Base-by-base conservation (phyloP, 148 eudicot species). In the Cornus florida region DNA sequence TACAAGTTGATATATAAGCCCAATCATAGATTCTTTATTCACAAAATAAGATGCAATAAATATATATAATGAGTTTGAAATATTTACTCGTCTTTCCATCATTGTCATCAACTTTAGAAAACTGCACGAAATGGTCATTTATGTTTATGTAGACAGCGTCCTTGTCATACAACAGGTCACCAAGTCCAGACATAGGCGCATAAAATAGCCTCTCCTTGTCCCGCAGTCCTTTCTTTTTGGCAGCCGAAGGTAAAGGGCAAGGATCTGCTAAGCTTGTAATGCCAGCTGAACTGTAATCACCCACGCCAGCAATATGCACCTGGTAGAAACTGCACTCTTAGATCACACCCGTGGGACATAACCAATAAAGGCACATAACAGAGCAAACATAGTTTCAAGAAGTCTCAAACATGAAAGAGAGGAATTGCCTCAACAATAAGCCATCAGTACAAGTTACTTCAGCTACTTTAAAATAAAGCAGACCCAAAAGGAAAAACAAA, bases 301-400 rank as follows among this genome's bases (percentile, higher is more conserved):
- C 99, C 35, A 93, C 99, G 62, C 99, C 99, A 79, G 99, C 99
- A 86, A 96, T 87, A 82, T 96, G 99, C 70, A 91, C 92, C 98
- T 95, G 86, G 67, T 41, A 62, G 57, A 81, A 41, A 72, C 22
- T 78, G 43, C 11, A 71, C 17, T 43, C 24, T 70, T 71, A 77
- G 79, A 67, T 24, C n/a, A 78, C 31, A 71, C 19, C 39, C 9
- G 24, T 28, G 39, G 14, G 53, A 22, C 32, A 67, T 39, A 19
- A 5, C 17, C 23, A 16, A 23, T 10, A 33, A 11, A 13, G 41
- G 17, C 23, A 24, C 57, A 3, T 9, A 20, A 67, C 43, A 32
- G 5, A 19, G 62, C 62, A 20, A 62, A 62, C 23, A 20, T 4
- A 17, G 10, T 17, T 62, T 62, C 23, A n/a, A 6, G 6, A 0